Percentiles rank a stretch among this genome's conserved stretches.
Evolutionary conservation across 352 stramenopile genomes (phyloP).

Genomic region (Phytophthora constricta): DNA sequence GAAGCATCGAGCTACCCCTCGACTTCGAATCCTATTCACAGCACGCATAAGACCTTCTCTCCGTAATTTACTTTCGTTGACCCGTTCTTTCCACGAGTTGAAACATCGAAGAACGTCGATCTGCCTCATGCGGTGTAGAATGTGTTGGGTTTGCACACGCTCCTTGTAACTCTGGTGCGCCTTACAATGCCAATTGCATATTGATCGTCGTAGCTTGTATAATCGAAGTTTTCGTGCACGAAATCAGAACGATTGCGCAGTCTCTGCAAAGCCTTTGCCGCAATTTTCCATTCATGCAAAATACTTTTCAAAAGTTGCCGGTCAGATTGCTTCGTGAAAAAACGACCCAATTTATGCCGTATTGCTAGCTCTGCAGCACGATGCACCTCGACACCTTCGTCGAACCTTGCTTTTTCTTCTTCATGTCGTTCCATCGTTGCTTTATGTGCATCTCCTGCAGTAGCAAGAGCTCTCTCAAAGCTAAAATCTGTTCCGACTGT

Average conservation of each 20-base stretch:
- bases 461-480: slow-evolving; percentile 17
- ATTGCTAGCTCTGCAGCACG: slow-evolving; percentile 25
- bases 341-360: slow-evolving; percentile 37
- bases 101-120: slow-evolving; percentile 50
- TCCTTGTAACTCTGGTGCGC: slow-evolving; percentile 9
- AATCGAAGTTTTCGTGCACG: slow-evolving; percentile 5
- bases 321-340: slow-evolving; percentile 43
- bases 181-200: slow-evolving; percentile 20
- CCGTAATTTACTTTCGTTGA: slow-evolving; percentile 11
- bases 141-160: slow-evolving; percentile 14
- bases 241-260: slow-evolving; percentile 14
- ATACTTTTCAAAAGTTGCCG: slow-evolving; percentile 33
- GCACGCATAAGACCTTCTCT: slow-evolving; percentile 34
- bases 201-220: slow-evolving; percentile 17
- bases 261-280: neutral
- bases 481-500: slow-evolving; percentile 7
- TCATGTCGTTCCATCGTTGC: slow-evolving; percentile 12
- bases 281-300: slow-evolving; percentile 22
- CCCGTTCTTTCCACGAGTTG: slow-evolving; percentile 55
- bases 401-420: slow-evolving; percentile 13
- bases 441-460: neutral
- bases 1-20: slow-evolving; percentile 37
- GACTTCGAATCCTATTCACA: slow-evolving; percentile 45
- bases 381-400: slow-evolving; percentile 7
- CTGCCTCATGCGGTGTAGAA: slow-evolving; percentile 44